Conservation (phyloP, 345 rosid genomes). For the Triadica sebifera region DNA sequence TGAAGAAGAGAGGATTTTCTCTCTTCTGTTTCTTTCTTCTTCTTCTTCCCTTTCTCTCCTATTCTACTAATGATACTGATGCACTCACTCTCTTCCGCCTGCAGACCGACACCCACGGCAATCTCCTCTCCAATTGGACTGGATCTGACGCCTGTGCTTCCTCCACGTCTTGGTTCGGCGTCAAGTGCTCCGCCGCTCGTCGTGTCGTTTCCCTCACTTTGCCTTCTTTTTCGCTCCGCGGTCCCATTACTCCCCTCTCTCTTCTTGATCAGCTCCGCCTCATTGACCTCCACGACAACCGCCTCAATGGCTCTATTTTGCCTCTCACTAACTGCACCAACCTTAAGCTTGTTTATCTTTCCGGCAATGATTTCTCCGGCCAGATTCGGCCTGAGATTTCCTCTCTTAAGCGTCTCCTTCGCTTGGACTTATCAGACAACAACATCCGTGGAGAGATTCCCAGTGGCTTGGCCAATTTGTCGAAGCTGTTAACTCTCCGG, state of each 20-base stretch:
- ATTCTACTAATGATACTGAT: slow-evolving; percentile 55
- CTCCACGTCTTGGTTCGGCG: slow-evolving; percentile 91
- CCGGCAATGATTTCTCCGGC: slow-evolving; percentile 73
- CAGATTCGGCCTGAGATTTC: slow-evolving; percentile 64
- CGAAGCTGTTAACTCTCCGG: slow-evolving; percentile 68
- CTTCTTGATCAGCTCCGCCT: slow-evolving; percentile 75
- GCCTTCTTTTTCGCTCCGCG: slow-evolving; percentile 69
- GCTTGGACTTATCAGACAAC: slow-evolving; percentile 81
- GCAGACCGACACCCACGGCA: slow-evolving; percentile 75
- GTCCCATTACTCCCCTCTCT: slow-evolving; percentile 65
- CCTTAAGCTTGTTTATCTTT: slow-evolving; percentile 72
- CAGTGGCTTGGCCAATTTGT: slow-evolving; percentile 41
- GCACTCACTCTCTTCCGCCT: slow-evolving; percentile 80
- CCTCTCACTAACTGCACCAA: slow-evolving; percentile 63
- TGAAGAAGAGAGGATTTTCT: slow-evolving; percentile 27
- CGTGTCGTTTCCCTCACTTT: slow-evolving; percentile 59
- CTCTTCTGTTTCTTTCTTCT: neutral
- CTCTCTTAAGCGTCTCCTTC: slow-evolving; percentile 52
- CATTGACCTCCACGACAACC: slow-evolving; percentile 81
- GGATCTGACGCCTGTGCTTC: slow-evolving; percentile 56
- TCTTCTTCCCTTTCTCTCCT: slow-evolving; percentile 14
- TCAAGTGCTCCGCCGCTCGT: slow-evolving; percentile 55
- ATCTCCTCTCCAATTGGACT: slow-evolving; percentile 76
- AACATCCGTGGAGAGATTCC: slow-evolving; percentile 75
- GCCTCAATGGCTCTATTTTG: slow-evolving; percentile 66